Base-by-base conservation (phyloP, 192 early-diverging fungal genomes). In the Coemansia sp. region DNA sequence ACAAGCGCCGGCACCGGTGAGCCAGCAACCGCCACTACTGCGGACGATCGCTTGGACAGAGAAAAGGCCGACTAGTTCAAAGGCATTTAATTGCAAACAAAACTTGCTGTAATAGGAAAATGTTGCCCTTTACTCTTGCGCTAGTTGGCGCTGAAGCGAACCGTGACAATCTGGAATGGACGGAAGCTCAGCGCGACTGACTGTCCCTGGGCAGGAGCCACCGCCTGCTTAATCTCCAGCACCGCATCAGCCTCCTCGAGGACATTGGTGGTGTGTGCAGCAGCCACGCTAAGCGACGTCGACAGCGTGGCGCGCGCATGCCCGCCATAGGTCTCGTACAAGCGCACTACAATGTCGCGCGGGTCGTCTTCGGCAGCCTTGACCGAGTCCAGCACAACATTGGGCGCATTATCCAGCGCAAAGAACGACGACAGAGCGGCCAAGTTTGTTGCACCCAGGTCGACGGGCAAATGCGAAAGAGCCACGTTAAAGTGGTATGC, bases 241-340 rank as follows among this genome's bases (percentile, higher is more conserved):
- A 15, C 60, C 2, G 40, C 47, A 8, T 54, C 51, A 7, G 36
- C 39, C 42, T 82, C 79, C 35, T 82, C 79, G 22, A 82, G 65
- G n/a, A 82, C 66, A 47, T 82, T 76, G n/a, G 74, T 61, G 41
- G 62, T 54, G 25, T 59, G 57, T 9, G 67, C 74, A 11, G 47
- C 25, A 5, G 36, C 42, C 19, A 65, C 65, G 14, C 36, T 19
- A 17, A 82, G 65, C 40, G 25, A 40, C 2, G 74, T 76, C 6
- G 63, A 25, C 6, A 82, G 68, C 40, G 17, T 58, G 4, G 70
- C 70, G 0, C 40, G 47, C 1, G 74, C 74, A 20, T 70, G 91
- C 1, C 96, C 95, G 24, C 98, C 97, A 73, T 89, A 94, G 1
- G 94, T 87, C 79, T 99, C 96, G 68, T 96, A 96, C 25, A 99